These are phyloP conservation scores for Hysterangium stoloniferum DNA, from an alignment of 768 basidiomycete genomes.

Conservation along the genomic window DNA sequence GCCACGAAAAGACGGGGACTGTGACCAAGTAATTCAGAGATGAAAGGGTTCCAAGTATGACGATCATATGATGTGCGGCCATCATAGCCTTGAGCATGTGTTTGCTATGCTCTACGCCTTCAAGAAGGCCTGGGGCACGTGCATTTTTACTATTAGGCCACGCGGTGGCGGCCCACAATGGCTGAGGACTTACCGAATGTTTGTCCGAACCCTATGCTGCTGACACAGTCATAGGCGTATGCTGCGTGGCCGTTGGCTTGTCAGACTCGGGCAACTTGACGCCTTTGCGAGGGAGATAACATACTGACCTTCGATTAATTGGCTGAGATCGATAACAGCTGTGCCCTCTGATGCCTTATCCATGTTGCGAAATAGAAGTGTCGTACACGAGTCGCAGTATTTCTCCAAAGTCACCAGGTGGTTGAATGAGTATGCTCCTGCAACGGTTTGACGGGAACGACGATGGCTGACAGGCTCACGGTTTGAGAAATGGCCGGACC, in stretches of 20 bases:
- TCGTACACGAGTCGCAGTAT: slow-evolving; percentile 1
- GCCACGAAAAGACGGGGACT: background rate
- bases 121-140: background rate
- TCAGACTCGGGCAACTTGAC: background rate
- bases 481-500: slow-evolving; percentile 7
- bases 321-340: background rate
- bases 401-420: slow-evolving; percentile 1
- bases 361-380: background rate
- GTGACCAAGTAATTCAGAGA: background rate
- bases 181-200: background rate
- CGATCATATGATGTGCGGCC: background rate
- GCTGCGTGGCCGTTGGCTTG: background rate
- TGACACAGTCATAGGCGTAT: slow-evolving; percentile 5
- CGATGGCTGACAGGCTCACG: slow-evolving; percentile 5
- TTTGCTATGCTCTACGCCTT: background rate
- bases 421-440: slow-evolving; percentile 6
- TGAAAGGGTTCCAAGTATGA: background rate
- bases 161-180: background rate
- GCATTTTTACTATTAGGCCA: background rate
- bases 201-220: slow-evolving; percentile 5
- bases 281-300: background rate
- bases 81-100: background rate
- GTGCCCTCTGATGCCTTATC: background rate
- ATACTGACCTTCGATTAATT: background rate
- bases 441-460: background rate